These are phyloP conservation scores for Calonectria pseudoreteaudii DNA, from an alignment of 2,329 filamentous ascomycete species.

Conservation along the genomic window DNA sequence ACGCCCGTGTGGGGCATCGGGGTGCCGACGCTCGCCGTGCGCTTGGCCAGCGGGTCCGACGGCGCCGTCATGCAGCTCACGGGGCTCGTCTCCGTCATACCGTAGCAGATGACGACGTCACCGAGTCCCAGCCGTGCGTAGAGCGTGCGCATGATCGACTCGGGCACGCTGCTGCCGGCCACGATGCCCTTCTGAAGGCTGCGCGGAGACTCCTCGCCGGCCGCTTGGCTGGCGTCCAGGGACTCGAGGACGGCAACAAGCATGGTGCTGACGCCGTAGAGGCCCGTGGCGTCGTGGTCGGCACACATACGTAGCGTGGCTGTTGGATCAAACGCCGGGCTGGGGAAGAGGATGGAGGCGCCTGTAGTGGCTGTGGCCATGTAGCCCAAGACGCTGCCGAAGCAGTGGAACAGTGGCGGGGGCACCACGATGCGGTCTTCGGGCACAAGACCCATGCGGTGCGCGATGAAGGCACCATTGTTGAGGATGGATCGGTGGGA, in stretches of 20 bases:
- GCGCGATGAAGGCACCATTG: slow-evolving; percentile 87
- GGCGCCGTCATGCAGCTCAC: slow-evolving; percentile 87
- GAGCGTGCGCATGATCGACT: slow-evolving; percentile 81
- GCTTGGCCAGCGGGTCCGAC: slow-evolving; percentile 77
- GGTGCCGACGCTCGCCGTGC: slow-evolving; percentile 82
- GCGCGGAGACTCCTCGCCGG: slow-evolving; percentile 29
- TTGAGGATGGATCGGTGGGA: slow-evolving; percentile 90
- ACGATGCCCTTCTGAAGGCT: slow-evolving; percentile 88
- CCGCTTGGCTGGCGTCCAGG: slow-evolving; percentile 60
- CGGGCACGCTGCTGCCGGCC: slow-evolving; percentile 87
- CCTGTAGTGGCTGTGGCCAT: slow-evolving; percentile 91
- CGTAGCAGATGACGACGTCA: slow-evolving; percentile 93
- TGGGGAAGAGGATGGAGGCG: slow-evolving; percentile 84
- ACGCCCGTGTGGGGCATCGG: slow-evolving; percentile 82
- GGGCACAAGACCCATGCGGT: slow-evolving; percentile 83
- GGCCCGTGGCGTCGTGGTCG: slow-evolving; percentile 67
- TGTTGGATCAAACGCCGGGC: slow-evolving; percentile 85
- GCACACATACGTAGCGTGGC: slow-evolving; percentile 72
- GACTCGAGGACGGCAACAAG: slow-evolving; percentile 88
- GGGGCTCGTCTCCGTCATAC: slow-evolving; percentile 91
- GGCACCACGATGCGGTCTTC: slow-evolving; percentile 85
- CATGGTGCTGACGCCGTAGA: slow-evolving; percentile 97
- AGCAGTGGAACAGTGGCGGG: slow-evolving; percentile 90
- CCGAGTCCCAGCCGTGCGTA: slow-evolving; percentile 80
- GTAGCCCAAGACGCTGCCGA: slow-evolving; percentile 91